These are phyloP conservation scores for Nakazawaea holstii DNA, from an alignment of 805 yeast genomes.

Conservation along the genomic window DNA sequence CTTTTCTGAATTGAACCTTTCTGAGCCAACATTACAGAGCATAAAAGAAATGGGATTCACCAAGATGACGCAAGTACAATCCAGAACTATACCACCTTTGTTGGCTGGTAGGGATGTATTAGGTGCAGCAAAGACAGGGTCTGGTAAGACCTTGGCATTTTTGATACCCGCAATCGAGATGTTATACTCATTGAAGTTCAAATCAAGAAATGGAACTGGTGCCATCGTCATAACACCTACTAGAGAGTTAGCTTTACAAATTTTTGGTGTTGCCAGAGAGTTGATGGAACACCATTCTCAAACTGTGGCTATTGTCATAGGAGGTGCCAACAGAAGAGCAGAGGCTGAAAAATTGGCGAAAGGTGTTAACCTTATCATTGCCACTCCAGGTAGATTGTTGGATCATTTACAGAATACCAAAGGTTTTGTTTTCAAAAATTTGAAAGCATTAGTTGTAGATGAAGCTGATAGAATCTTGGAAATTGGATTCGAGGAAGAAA, in stretches of 20 bases:
- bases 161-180: conserved; percentile 93
- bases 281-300: conserved; percentile 86
- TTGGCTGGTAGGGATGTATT: conserved; percentile 95
- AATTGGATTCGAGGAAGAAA: conserved; percentile 98
- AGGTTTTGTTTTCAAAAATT: conserved; percentile 90
- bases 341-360: conserved; percentile 92
- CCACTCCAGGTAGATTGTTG: conserved; percentile 95
- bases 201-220: conserved; percentile 98
- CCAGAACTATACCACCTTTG: conserved; percentile 93
- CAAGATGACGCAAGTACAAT: conserved; percentile 91
- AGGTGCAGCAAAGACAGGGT: conserved; percentile 99
- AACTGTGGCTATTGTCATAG: conserved; percentile 94
- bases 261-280: conserved; percentile 96
- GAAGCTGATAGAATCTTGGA: conserved; percentile 98
- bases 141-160: conserved; percentile 96
- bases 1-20: conserved; percentile 56
- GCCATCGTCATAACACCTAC: conserved; percentile 95
- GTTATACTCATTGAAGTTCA: conserved; percentile 83
- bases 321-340: conserved; percentile 96
- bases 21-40: conserved; percentile 78
- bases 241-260: conserved; percentile 94
- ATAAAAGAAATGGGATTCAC: conserved; percentile 85
- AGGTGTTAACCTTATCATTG: conserved; percentile 91
- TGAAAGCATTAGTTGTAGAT: conserved; percentile 90
- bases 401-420: conserved; percentile 95